phyloP scores from a whole-genome alignment of 345 rosid species.

The Erysimum cheiranthoides region DNA sequence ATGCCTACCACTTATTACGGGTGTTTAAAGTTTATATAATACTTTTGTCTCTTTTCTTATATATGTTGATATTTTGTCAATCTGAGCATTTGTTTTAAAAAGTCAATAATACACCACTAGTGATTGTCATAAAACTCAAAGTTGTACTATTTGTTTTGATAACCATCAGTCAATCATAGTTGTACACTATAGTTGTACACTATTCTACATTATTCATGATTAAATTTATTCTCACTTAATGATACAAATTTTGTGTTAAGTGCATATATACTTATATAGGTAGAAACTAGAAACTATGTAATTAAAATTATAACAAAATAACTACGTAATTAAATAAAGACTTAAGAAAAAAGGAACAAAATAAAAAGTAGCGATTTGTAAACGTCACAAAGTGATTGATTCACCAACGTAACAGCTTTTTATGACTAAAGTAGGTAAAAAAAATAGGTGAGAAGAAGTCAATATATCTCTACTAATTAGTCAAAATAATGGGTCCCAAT shows the following conservation, averaged over 20 bases:
- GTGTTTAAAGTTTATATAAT: background rate
- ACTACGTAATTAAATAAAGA: background rate
- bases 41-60: background rate
- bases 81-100: background rate
- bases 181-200: background rate
- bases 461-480: conserved; percentile 13
- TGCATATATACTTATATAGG: conserved; percentile 18
- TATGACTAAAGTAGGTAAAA: conserved; percentile 28
- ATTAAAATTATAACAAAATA: too few relatives aligned
- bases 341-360: background rate
- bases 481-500: conserved; percentile 36
- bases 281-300: conserved; percentile 13
- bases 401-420: conserved; percentile 36
- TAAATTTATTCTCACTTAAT: background rate
- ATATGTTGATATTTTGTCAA: conserved; percentile 8
- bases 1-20: conserved; percentile 12
- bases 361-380: conserved; percentile 10
- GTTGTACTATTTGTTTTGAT: background rate
- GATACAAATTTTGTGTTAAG: background rate
- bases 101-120: conserved; percentile 23
- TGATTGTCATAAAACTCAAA: background rate
- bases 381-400: conserved; percentile 37
- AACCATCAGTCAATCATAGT: background rate
- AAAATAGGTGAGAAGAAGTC: conserved; percentile 29
- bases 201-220: background rate